Evolutionary conservation across 1,284 basidiomycete species (phyloP).

Genomic region (Ganoderma multipileum): DNA sequence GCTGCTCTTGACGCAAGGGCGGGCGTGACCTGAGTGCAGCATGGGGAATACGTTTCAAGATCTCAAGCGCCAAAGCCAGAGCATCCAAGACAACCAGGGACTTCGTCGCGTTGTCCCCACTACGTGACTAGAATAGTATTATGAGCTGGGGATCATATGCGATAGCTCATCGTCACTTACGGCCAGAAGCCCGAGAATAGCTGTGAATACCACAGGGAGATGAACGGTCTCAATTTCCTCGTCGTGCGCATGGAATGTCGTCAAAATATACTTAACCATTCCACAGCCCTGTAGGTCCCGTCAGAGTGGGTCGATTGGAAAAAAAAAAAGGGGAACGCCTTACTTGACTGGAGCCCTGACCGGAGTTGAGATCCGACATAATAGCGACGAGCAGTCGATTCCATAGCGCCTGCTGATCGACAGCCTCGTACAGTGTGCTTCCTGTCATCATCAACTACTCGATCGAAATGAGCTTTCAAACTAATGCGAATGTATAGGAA

Average conservation of each 20-base stretch:
- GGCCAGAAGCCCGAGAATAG: slow-evolving; percentile 66
- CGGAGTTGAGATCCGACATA: slow-evolving; percentile 56
- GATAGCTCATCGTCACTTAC: slow-evolving; percentile 46
- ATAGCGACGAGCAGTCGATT: slow-evolving; percentile 71
- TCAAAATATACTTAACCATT: slow-evolving; percentile 74
- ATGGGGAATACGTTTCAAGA: slow-evolving; percentile 59
- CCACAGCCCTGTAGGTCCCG: slow-evolving; percentile 56
- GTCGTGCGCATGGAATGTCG: slow-evolving; percentile 76
- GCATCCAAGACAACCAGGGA: slow-evolving; percentile 49
- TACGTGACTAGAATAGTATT: neutral
- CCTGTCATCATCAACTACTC: slow-evolving; percentile 82
- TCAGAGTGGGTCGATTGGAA: neutral
- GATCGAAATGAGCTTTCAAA: neutral
- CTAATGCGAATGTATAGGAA: slow-evolving; percentile 3
- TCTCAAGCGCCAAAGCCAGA: slow-evolving; percentile 59
- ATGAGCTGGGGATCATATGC: neutral
- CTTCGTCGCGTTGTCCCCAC: slow-evolving; percentile 26
- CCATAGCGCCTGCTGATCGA: slow-evolving; percentile 92
- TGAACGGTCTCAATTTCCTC: slow-evolving; percentile 85
- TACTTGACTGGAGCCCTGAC: slow-evolving; percentile 36
- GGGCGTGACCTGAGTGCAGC: slow-evolving; percentile 58
- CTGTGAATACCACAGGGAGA: slow-evolving; percentile 78
- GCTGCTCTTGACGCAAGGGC: slow-evolving; percentile 45
- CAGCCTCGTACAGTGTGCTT: slow-evolving; percentile 89
- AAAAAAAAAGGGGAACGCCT: too few relatives aligned